A percentile compares a stretch with the other conserved stretches of the same genome.
phyloP scores from a whole-genome alignment of 441 rosid species.

The Croton setiger region DNA sequence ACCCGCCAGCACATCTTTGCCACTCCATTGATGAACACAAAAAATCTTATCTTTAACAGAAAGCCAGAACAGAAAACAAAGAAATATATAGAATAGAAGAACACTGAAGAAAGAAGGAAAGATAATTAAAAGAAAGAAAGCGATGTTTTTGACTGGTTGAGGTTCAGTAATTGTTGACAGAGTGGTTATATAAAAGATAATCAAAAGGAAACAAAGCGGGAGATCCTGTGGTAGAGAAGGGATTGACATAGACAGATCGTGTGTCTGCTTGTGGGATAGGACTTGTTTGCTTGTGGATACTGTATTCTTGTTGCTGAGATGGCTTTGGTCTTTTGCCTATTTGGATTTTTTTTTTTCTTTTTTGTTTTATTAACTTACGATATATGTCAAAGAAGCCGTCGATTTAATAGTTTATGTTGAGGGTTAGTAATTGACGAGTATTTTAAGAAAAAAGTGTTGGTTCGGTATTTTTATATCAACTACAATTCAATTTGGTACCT shows the following conservation, averaged over 20 bases:
- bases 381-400: too few species aligned
- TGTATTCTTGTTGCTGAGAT: not conserved
- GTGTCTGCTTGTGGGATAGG: not conserved
- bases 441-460: too few species aligned
- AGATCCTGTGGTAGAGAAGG: not conserved
- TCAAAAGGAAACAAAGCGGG: not conserved
- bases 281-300: not conserved
- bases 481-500: too few species aligned
- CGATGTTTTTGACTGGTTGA: not conserved
- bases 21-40: slow-evolving; percentile 19
- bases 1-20: slow-evolving; percentile 20
- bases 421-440: too few species aligned
- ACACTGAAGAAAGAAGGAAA: not conserved
- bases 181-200: not conserved
- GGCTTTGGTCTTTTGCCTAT: slow-evolving; percentile 1
- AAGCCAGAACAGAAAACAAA: not conserved
- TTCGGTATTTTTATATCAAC: too few species aligned
- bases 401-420: too few species aligned
- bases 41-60: not conserved
- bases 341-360: not conserved
- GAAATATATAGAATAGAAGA: too few species aligned
- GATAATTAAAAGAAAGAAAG: not conserved
- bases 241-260: not conserved
- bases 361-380: too few species aligned
- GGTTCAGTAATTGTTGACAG: not conserved